A percentile compares a stretch with the other conserved stretches of the same genome.
Evolutionary conservation across 2,329 filamentous ascomycete species (phyloP).

Genomic region (Leptographium galeiforme): DNA sequence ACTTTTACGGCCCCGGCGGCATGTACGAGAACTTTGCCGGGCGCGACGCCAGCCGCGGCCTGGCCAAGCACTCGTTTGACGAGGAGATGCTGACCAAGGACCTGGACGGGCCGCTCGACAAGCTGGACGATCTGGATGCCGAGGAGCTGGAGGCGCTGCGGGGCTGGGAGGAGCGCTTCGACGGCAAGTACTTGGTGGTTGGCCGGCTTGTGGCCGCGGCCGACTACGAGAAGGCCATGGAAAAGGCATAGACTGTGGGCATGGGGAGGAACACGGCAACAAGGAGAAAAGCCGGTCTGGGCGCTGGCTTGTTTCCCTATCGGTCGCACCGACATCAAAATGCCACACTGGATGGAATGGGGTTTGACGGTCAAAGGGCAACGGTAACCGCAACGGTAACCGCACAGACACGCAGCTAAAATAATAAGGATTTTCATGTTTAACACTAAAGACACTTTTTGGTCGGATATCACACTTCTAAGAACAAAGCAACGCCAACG

Average conservation of each 20-base stretch:
- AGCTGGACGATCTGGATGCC: constrained; percentile 52
- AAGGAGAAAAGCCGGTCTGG: too few species aligned
- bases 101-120: constrained; percentile 70
- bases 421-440: too few species aligned
- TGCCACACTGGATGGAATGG: too few species aligned
- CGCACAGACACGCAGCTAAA: too few species aligned
- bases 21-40: constrained; percentile 96
- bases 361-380: too few species aligned
- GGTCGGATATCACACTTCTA: too few species aligned
- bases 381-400: too few species aligned
- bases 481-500: too few species aligned
- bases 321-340: too few species aligned
- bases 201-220: constrained; percentile 58
- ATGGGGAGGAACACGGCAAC: not conserved
- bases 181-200: constrained; percentile 90
- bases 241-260: not conserved
- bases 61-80: constrained; percentile 88
- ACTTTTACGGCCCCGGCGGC: constrained; percentile 93
- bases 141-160: constrained; percentile 73
- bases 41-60: constrained; percentile 72
- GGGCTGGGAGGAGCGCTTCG: constrained; percentile 89
- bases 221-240: constrained; percentile 18
- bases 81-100: constrained; percentile 90
- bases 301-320: too few species aligned
- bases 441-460: too few species aligned